Percentiles rank a stretch among this genome's conserved stretches.
Conservation (phyloP, 108 stramenopile genomes). For the Skeletonema menzelii region DNA sequence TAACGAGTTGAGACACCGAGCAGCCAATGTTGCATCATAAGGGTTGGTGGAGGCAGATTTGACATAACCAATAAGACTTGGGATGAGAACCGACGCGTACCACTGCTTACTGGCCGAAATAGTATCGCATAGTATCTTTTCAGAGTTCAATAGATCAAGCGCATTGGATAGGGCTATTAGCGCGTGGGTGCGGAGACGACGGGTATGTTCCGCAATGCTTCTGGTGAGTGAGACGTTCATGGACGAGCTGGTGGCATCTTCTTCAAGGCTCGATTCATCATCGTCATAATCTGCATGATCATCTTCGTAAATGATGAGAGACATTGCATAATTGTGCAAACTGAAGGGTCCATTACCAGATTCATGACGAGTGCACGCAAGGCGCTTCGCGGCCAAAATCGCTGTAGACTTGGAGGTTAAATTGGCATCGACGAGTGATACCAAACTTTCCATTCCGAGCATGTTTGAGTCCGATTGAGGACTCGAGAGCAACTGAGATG, state of each 20-base stretch:
- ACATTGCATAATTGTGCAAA: conserved; percentile 53
- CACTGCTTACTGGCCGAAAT: conserved; percentile 45
- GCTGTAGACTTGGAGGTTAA: conserved; percentile 60
- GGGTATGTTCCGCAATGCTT: conserved; percentile 17
- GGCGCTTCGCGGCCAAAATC: conserved; percentile 26
- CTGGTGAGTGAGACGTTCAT: conserved; percentile 24
- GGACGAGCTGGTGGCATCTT: conserved; percentile 26
- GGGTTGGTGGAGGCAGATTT: conserved; percentile 44
- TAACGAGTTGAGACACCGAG: conserved; percentile 49
- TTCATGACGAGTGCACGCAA: conserved; percentile 24
- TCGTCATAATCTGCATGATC: conserved; percentile 31
- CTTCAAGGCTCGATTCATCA: conserved; percentile 34
- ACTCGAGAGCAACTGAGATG: conserved; percentile 54
- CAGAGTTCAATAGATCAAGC: conserved; percentile 39
- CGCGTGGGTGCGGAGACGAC: conserved; percentile 57
- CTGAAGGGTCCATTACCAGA: conserved; percentile 26
- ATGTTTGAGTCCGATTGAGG: conserved; percentile 52
- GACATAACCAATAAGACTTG: conserved; percentile 53
- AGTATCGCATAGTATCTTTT: conserved; percentile 38
- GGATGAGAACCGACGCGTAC: conserved; percentile 64
- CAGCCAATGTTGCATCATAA: conserved; percentile 70
- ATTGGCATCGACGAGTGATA: conserved; percentile 53
- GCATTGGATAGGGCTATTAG: conserved; percentile 59
- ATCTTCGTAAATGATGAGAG: conserved; percentile 48
- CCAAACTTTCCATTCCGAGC: conserved; percentile 71